Evolutionary conservation across 1,284 basidiomycete genomes (phyloP), one percentile per base, ranked within the genome.

Genomic region (Entoloma clypeatum): DNA sequence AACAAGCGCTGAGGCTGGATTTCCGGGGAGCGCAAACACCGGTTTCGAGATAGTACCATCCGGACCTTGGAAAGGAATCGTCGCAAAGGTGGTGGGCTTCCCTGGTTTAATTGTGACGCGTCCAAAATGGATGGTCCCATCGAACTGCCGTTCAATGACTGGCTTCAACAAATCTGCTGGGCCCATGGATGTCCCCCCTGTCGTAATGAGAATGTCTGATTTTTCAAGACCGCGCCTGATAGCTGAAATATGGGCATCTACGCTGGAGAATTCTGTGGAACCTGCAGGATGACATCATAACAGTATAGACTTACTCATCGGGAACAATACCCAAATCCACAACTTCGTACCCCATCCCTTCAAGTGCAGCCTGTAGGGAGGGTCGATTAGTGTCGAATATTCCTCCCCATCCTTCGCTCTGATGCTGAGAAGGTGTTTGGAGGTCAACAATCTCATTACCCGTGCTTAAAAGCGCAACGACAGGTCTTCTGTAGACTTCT

Each of bases 131-230:
- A 92, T 72, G 2, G 73, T 79, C 0, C 87, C 91, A 9, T 69
- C 56, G 36, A 93, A 75, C 22, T 84, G 71, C 13, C 81, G 75
- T 61, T 94, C 92, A 46, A 94, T 83, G 40, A 92, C 76, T 1
- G 92, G 91, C 59, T 94, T 93, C 33, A 94, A 64, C 19, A 93
- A 69, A 59, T 94, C 91, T 1, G 79, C 79, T 7, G 91, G 77
- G 2, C 91, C 91, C 91, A 94, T 94, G 4, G 86, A 89, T 2
- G 91, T 92, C 2, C 91, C 91, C 8, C 92, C 91, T 0, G 91
- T 94, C 0, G 87, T 87, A 7, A 94, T 62, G 7, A 93, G 59
- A 2, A 94, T 62, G 55, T 93, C 91, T 0, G 88, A 82, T 14
- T 63, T 56, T 19, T 69, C 61, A 3, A 89, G 64, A 0, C 82